Evolutionary conservation across 2,329 filamentous ascomycete genomes (phyloP).

Genomic region (Fusarium sarcochroum): DNA sequence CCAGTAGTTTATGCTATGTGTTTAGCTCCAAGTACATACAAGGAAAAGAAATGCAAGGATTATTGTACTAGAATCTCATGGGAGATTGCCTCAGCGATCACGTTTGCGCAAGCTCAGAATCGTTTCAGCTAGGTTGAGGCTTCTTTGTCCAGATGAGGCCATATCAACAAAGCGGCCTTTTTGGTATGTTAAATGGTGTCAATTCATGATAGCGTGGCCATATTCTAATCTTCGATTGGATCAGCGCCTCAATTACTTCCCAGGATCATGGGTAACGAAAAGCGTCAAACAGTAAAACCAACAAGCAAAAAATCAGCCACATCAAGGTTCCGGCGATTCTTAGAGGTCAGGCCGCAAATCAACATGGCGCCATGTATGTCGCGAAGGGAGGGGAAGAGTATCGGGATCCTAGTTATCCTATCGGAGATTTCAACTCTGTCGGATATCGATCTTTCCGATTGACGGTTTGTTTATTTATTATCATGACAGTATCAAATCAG

Average conservation of each 20-base stretch:
- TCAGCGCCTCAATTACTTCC: not conserved
- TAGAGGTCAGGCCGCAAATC: conserved; percentile 30
- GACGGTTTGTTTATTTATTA: conserved; percentile 40
- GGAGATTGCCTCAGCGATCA: conserved; percentile 10
- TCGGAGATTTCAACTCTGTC: conserved; percentile 41
- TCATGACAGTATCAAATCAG: conserved; percentile 18
- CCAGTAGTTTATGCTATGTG: conserved; percentile 6
- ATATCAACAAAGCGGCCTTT: conserved; percentile 15
- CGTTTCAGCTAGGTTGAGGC: conserved; percentile 38
- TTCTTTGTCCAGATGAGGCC: conserved; percentile 14
- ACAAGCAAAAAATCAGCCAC: conserved; percentile 26
- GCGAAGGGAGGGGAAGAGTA: conserved; percentile 17
- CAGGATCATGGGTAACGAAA: conserved; percentile 34
- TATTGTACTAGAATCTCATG: not conserved
- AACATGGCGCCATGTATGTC: conserved; percentile 33
- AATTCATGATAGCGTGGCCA: conserved; percentile 14
- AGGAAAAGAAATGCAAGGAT: conserved; percentile 22
- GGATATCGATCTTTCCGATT: conserved; percentile 42
- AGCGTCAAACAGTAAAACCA: conserved; percentile 18
- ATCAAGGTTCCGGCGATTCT: conserved; percentile 31
- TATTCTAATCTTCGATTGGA: conserved; percentile 25
- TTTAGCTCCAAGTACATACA: conserved; percentile 17
- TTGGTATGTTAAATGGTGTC: not conserved
- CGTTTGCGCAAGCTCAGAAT: not conserved
- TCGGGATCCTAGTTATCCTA: conserved; percentile 23